phyloP scores from a whole-genome alignment of 164 flowering plant species.

The Vitis amurensis region DNA sequence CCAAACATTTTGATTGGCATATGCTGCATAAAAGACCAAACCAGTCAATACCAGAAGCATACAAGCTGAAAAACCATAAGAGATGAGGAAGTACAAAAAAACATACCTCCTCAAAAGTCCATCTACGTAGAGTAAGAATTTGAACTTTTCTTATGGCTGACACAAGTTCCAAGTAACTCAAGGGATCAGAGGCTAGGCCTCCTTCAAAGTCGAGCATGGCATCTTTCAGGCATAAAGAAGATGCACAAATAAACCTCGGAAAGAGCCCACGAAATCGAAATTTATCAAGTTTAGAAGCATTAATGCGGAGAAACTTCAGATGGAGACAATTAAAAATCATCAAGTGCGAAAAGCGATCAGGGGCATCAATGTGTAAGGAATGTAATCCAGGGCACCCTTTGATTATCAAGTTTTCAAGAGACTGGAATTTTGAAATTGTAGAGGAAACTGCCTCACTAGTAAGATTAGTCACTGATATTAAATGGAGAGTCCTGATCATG shows the following conservation, averaged over 20 bases:
- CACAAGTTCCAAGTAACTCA: not conserved
- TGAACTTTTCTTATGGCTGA: constrained; percentile 16
- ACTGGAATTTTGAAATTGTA: constrained; percentile 7
- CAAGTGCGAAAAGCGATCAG: constrained; percentile 11
- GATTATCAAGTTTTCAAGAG: constrained; percentile 25
- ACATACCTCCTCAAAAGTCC: constrained; percentile 14
- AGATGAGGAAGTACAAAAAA: not conserved
- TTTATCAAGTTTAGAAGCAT: constrained; percentile 12
- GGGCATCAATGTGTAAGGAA: constrained; percentile 9
- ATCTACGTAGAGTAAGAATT: constrained; percentile 22
- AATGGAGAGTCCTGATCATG: constrained; percentile 16
- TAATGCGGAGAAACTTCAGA: constrained; percentile 16
- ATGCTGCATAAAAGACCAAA: not conserved
- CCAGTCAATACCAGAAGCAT: too few species aligned
- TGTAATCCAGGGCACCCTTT: constrained; percentile 16
- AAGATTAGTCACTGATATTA: constrained; percentile 17
- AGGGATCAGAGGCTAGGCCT: constrained; percentile 13
- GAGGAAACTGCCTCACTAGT: constrained; percentile 24
- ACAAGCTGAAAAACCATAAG: too few species aligned
- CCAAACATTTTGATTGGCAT: not conserved
- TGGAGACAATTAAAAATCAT: constrained; percentile 20
- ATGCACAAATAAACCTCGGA: constrained; percentile 15
- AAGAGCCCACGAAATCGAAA: constrained; percentile 19
- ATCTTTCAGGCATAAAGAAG: constrained; percentile 18
- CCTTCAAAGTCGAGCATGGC: constrained; percentile 21